Conservation (phyloP, 2,329 filamentous ascomycete species). For the Fonsecaea nubica region DNA sequence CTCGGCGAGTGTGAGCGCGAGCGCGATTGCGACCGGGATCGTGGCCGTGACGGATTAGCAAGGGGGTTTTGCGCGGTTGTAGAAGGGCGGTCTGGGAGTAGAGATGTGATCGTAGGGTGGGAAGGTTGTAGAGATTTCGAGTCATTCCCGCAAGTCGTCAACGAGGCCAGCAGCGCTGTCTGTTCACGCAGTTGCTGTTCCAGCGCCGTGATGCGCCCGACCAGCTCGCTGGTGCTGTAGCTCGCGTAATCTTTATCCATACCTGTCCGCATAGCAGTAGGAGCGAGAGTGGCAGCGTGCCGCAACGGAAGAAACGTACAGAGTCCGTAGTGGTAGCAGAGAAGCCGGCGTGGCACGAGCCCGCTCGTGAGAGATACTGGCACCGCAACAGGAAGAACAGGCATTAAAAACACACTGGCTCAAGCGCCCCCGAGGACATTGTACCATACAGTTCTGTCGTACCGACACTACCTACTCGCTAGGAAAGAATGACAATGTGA, state of each 20-base stretch:
- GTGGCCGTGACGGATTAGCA: neutral
- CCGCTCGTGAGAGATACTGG: constrained; percentile 22
- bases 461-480: neutral
- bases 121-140: too few species aligned
- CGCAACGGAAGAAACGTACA: neutral
- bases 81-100: neutral
- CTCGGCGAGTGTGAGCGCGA: constrained; percentile 66
- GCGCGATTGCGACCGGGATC: constrained; percentile 69
- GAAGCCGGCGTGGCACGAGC: constrained; percentile 23
- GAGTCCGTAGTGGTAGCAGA: neutral
- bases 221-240: constrained; percentile 73
- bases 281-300: neutral
- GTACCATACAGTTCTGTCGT: neutral
- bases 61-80: too few species aligned
- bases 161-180: constrained; percentile 46
- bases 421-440: neutral
- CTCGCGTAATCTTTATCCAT: constrained; percentile 60
- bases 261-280: neutral
- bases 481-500: neutral
- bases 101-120: neutral
- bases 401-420: constrained; percentile 21
- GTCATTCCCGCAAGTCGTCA: constrained; percentile 6
- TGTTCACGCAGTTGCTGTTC: constrained; percentile 69
- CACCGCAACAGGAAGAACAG: constrained; percentile 6
- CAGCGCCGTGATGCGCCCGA: constrained; percentile 70